These are phyloP conservation scores for Albophoma yamanashiensis DNA, from an alignment of 2,329 filamentous ascomycete genomes.

Conservation along the genomic window DNA sequence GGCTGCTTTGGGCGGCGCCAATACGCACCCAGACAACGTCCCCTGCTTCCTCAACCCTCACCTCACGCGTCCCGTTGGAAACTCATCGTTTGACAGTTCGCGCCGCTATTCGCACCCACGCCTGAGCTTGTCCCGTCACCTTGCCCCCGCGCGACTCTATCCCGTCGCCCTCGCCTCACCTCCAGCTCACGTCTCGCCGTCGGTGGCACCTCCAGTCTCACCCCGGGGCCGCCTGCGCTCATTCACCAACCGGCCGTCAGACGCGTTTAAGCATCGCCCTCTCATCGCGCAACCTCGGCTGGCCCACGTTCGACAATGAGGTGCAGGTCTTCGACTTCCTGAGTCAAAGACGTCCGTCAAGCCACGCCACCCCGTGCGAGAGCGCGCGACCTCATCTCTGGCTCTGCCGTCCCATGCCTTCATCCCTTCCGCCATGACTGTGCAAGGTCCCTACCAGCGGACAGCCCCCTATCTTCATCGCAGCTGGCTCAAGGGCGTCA, in stretches of 20 bases:
- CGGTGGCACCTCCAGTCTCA: background rate
- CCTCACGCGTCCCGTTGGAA: slow-evolving; percentile 1
- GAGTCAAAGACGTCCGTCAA: background rate
- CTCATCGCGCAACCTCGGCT: background rate
- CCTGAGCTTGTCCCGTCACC: background rate
- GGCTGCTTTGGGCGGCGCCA: slow-evolving; percentile 15
- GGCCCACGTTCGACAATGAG: slow-evolving; percentile 5
- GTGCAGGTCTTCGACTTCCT: slow-evolving; percentile 2
- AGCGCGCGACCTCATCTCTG: background rate
- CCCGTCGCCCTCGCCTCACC: background rate
- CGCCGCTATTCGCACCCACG: background rate
- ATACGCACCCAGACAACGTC: slow-evolving; percentile 10
- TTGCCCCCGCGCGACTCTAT: background rate
- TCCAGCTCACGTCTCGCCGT: background rate
- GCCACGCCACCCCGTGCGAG: background rate
- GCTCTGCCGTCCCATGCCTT: slow-evolving; percentile 18
- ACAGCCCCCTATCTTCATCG: slow-evolving; percentile 43
- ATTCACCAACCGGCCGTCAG: background rate
- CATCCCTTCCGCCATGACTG: slow-evolving; percentile 34
- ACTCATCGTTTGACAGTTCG: background rate
- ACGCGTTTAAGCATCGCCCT: background rate
- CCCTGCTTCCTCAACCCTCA: background rate
- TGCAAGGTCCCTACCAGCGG: slow-evolving; percentile 33
- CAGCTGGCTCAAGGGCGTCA: slow-evolving; percentile 39
- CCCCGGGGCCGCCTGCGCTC: background rate